These are phyloP conservation scores for Lolium rigidum DNA, from an alignment of 176 grass and related monocot species.

Conservation along the genomic window DNA sequence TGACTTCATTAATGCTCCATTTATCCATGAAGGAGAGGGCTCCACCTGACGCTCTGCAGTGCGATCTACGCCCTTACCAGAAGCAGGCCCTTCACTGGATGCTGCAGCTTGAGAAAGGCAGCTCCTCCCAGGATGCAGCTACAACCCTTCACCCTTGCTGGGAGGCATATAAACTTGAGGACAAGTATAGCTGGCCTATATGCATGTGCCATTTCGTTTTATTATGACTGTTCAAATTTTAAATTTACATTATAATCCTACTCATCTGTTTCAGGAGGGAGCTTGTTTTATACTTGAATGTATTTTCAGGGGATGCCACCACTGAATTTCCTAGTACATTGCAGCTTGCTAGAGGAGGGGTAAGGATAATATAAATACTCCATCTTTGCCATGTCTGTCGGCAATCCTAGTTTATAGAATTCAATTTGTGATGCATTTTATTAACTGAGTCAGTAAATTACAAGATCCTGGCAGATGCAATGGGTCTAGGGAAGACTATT, in stretches of 20 bases:
- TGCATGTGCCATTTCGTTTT: constrained; percentile 17
- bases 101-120: constrained; percentile 81
- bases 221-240: constrained; percentile 14
- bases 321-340: constrained; percentile 91
- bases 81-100: constrained; percentile 99
- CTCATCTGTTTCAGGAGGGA: constrained; percentile 71
- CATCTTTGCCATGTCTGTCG: constrained; percentile 20
- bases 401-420: constrained; percentile 20
- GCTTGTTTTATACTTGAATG: constrained; percentile 82
- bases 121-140: constrained; percentile 72
- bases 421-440: not conserved
- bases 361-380: constrained; percentile 56
- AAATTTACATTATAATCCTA: constrained; percentile 26
- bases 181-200: constrained; percentile 62
- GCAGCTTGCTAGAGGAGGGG: constrained; percentile 92
- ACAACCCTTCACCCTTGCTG: constrained; percentile 93
- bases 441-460: constrained; percentile 47
- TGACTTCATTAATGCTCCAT: constrained; percentile 28
- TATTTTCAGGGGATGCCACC: constrained; percentile 84
- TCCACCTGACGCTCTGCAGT: constrained; percentile 69
- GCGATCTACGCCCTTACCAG: constrained; percentile 88
- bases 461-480: constrained; percentile 98
- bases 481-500: constrained; percentile 97
- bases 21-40: constrained; percentile 65
- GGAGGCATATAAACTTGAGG: constrained; percentile 83